Conservation (phyloP, 2,329 filamentous ascomycete genomes). For the Fusarium tuaranense region DNA sequence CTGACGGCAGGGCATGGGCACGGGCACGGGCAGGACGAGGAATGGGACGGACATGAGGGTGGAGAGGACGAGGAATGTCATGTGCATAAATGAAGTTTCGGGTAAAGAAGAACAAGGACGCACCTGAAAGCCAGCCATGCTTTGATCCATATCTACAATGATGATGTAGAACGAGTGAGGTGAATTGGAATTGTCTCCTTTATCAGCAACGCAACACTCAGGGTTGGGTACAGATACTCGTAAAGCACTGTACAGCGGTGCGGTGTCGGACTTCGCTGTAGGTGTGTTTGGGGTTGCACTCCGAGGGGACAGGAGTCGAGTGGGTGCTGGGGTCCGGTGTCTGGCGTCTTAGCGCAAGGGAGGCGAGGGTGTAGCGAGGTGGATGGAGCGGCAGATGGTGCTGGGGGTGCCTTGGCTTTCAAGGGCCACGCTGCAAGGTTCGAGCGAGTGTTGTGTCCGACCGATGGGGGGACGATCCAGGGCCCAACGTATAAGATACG, state of each 20-base stretch:
- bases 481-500: not conserved
- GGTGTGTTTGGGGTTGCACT: slow-evolving; percentile 2
- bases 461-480: not conserved
- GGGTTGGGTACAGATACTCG: not conserved
- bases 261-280: slow-evolving; percentile 12
- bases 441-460: not conserved
- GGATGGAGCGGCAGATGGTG: slow-evolving; percentile 3
- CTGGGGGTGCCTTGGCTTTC: slow-evolving; percentile 8
- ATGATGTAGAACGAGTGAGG: not conserved
- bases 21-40: not conserved
- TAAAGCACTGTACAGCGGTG: not conserved
- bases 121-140: slow-evolving; percentile 1
- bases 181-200: not conserved
- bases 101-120: slow-evolving; percentile 22
- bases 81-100: slow-evolving; percentile 9
- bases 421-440: slow-evolving; percentile 6
- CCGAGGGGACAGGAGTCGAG: slow-evolving; percentile 11
- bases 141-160: not conserved
- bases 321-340: slow-evolving; percentile 12
- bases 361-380: slow-evolving; percentile 13
- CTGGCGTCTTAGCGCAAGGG: slow-evolving; percentile 24
- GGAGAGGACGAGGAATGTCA: slow-evolving; percentile 6
- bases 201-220: not conserved
- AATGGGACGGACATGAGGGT: slow-evolving; percentile 10
- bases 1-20: slow-evolving; percentile 13